A percentile compares a stretch with the other conserved stretches of the same genome.
phyloP scores from a whole-genome alignment of 169 alveolate species.

The Cryptosporidium felis region DNA sequence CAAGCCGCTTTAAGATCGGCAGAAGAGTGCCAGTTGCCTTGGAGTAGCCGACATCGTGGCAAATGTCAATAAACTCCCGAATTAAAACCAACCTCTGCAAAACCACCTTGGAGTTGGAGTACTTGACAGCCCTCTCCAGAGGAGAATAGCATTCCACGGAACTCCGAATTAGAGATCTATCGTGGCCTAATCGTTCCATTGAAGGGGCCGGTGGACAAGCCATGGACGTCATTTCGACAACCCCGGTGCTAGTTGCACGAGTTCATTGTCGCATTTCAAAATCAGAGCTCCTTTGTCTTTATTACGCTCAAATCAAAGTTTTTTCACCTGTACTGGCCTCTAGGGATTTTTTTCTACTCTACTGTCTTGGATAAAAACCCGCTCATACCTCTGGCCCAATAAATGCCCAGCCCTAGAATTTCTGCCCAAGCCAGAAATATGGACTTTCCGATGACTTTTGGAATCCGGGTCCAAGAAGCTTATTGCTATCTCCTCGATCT shows the following conservation, averaged over 20 bases:
- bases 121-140: conserved; percentile 62
- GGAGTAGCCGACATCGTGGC: conserved; percentile 66
- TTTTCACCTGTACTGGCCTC: not conserved
- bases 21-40: conserved; percentile 34
- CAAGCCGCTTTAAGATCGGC: conserved; percentile 19
- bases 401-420: too few species aligned
- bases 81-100: conserved; percentile 63
- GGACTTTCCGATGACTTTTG: too few species aligned
- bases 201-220: conserved; percentile 22
- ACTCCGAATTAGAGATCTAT: conserved; percentile 32
- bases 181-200: conserved; percentile 54
- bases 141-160: conserved; percentile 52
- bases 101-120: conserved; percentile 56
- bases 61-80: conserved; percentile 67
- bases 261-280: too few species aligned
- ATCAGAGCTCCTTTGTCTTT: not conserved
- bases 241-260: too few species aligned
- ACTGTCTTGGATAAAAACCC: conserved; percentile 60
- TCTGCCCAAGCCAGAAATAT: too few species aligned
- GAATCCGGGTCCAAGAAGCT: too few species aligned
- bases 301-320: not conserved
- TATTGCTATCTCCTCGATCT: too few species aligned
- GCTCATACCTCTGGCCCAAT: not conserved
- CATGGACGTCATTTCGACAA: not conserved
- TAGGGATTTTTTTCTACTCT: not conserved